Evolutionary conservation across 495 filamentous ascomycete species (phyloP), one percentile per base, ranked within the genome.

Genomic region (Aspergillus avenaceus): DNA sequence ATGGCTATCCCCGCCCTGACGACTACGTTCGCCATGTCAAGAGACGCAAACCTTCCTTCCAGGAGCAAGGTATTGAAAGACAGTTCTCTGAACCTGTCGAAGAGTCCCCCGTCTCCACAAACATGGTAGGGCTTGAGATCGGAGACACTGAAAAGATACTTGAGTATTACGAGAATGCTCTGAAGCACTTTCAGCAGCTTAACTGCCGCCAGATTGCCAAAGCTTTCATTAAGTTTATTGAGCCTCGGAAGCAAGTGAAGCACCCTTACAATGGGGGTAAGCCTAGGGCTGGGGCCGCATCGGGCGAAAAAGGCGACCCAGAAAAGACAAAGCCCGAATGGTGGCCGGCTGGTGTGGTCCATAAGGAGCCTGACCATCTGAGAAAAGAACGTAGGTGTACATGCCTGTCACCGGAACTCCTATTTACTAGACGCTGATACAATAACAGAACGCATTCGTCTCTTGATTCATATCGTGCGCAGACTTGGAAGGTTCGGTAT

Each of bases 351-450:
- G 58, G 60, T 49, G 62, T 67, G 26, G 73, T 80, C 23, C 90
- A 93, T 65, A 87, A 80, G 59, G 91, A 96, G 70, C 90, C 91
- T 0, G 90, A 96, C 56, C 91, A 97, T 64, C 56, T 91, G 25
- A 74, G 76, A 55, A 95, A 87, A 72, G 78, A 79, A 50, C 83
- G 89, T 93, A 68, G 66, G 81, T 56, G 16, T 46, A 7, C n/a
- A 13, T 47, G 8, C n/a, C n/a, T n/a, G n/a, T 11, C 9, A n/a
- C 28, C 25, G 46, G 16, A 38, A 5, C 25, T 14, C 14, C 8
- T 16, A 23, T 22, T 18, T 40, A 4, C 11, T 18, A 16, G 5
- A n/a, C n/a, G 37, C 11, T 18, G 5, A 22, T 40, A 25, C 25
- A n/a, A 54, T 41, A 18, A 38, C 24, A 76, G 73, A 68, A 40